Conservation (phyloP, 225 moss, liverwort and hornwort genomes). For the Antitrichia curtipendula region DNA sequence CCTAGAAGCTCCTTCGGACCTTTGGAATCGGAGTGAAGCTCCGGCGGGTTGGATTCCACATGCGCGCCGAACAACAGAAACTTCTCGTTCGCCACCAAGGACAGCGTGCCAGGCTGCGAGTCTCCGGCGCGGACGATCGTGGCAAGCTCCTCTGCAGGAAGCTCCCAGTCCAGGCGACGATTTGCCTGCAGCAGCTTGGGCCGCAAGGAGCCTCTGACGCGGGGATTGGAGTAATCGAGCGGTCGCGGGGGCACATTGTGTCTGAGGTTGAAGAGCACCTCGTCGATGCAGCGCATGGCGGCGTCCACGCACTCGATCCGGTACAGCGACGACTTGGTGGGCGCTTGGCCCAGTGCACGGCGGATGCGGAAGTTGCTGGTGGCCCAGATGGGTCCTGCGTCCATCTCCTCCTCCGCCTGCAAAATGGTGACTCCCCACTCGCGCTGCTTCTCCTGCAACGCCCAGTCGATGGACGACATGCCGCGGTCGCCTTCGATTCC, state of each 20-base stretch:
- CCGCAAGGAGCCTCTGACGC: slow-evolving; percentile 13
- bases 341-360: neutral
- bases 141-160: slow-evolving; percentile 18
- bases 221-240: slow-evolving; percentile 22
- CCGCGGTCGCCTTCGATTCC: slow-evolving; percentile 60
- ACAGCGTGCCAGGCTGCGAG: slow-evolving; percentile 35
- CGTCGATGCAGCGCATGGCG: slow-evolving; percentile 39
- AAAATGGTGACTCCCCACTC: slow-evolving; percentile 53
- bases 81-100: neutral
- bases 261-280: neutral
- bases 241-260: slow-evolving; percentile 7
- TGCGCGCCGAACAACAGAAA: slow-evolving; percentile 42
- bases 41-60: slow-evolving; percentile 14
- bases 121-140: slow-evolving; percentile 25
- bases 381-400: slow-evolving; percentile 45
- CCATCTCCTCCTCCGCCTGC: slow-evolving; percentile 49
- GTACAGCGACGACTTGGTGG: slow-evolving; percentile 36
- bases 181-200: slow-evolving; percentile 20
- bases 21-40: neutral
- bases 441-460: neutral
- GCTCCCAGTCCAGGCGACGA: slow-evolving; percentile 26
- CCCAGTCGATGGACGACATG: slow-evolving; percentile 59
- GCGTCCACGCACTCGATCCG: slow-evolving; percentile 37
- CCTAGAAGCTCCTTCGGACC: slow-evolving; percentile 6
- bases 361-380: slow-evolving; percentile 14